Evolutionary conservation across 73 alveolate species (phyloP).

Genomic region (Uronychia binucleata): DNA sequence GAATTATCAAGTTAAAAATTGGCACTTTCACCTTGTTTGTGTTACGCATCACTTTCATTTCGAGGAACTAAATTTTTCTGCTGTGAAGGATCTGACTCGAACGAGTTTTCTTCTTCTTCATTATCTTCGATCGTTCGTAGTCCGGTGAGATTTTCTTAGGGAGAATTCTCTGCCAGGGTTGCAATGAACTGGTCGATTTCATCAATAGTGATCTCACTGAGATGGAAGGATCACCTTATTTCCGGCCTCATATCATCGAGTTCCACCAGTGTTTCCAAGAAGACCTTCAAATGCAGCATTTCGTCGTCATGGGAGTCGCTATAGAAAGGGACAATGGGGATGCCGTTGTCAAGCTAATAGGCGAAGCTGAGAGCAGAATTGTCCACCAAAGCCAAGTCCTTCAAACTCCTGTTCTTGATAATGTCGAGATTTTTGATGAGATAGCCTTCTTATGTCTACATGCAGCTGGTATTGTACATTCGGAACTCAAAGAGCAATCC

Average conservation of each 20-base stretch:
- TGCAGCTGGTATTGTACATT: neutral
- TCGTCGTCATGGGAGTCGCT: constrained; percentile 57
- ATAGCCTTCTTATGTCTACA: neutral
- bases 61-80: no score
- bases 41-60: no score
- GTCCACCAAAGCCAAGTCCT: constrained; percentile 66
- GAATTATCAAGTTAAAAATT: no score
- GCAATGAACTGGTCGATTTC: neutral
- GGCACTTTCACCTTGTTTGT: no score
- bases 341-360: constrained; percentile 54
- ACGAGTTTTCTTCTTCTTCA: no score
- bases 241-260: neutral
- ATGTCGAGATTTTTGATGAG: neutral
- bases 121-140: no score
- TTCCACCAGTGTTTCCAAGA: neutral
- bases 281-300: neutral
- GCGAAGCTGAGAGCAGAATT: constrained; percentile 59
- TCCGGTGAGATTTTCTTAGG: no score
- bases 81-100: no score
- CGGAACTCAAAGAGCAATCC: neutral
- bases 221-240: neutral
- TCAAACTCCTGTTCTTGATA: constrained; percentile 6
- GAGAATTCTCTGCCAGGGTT: no score
- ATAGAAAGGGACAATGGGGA: constrained; percentile 65
- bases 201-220: neutral